These are phyloP conservation scores for Podospora fimiseda DNA, from an alignment of 495 filamentous ascomycete species.

Conservation along the genomic window DNA sequence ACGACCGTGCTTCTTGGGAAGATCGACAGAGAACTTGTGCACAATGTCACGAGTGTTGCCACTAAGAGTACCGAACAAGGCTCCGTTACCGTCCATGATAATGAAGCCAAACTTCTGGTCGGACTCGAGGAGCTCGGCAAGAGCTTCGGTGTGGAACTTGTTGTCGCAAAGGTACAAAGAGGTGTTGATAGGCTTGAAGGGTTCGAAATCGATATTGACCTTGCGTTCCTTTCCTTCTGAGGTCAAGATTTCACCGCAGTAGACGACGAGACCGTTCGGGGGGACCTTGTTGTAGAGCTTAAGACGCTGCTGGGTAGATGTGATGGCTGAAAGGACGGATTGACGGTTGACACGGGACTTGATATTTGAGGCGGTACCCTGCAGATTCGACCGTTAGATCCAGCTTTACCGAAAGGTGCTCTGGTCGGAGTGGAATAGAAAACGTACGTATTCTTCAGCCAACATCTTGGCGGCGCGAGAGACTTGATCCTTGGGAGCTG, in stretches of 20 bases:
- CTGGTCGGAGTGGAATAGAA: too few species aligned
- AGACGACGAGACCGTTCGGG: conserved; percentile 93
- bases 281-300: conserved; percentile 99
- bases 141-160: conserved; percentile 97
- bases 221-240: conserved; percentile 96
- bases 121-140: conserved; percentile 92
- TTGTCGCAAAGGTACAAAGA: conserved; percentile 99
- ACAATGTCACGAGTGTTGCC: conserved; percentile 96
- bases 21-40: conserved; percentile 93
- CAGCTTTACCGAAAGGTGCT: too few species aligned
- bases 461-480: conserved; percentile 97
- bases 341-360: conserved; percentile 98
- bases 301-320: conserved; percentile 95
- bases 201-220: conserved; percentile 99
- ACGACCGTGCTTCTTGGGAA: conserved; percentile 99
- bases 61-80: conserved; percentile 91
- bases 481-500: conserved; percentile 95
- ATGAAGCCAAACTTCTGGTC: conserved; percentile 99
- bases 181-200: conserved; percentile 99
- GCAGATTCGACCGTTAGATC: conserved; percentile 20
- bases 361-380: conserved; percentile 98
- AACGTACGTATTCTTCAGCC: conserved; percentile 96
- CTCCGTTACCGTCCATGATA: conserved; percentile 98
- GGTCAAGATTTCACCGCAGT: conserved; percentile 99
- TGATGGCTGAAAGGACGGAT: conserved; percentile 95